phyloP scores from a whole-genome alignment of 495 filamentous ascomycete species.

The Penicillium arizonense region DNA sequence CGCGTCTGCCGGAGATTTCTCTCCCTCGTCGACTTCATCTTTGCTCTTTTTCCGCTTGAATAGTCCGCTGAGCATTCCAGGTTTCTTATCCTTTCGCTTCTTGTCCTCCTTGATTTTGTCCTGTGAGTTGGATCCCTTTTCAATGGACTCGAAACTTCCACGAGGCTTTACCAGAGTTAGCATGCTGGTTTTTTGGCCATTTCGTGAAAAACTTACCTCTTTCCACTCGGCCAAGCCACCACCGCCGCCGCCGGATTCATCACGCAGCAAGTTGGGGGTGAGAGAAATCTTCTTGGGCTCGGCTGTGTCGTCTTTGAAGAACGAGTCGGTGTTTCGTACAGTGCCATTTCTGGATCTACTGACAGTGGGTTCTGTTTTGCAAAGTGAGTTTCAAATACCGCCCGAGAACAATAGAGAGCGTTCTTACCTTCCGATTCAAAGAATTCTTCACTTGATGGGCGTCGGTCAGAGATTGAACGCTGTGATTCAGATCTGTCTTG shows the following conservation, averaged over 20 bases:
- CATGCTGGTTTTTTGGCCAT: conserved; percentile 26
- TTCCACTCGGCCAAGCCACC: conserved; percentile 61
- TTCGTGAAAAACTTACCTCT: conserved; percentile 53
- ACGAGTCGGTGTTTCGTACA: conserved; percentile 85
- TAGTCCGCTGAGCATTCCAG: conserved; percentile 85
- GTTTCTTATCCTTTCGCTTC: conserved; percentile 89
- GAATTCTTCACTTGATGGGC: conserved; percentile 64
- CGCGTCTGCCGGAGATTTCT: conserved; percentile 60
- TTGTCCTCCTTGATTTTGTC: conserved; percentile 72
- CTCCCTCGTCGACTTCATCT: conserved; percentile 61
- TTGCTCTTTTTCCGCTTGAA: conserved; percentile 90
- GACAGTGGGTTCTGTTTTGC: conserved; percentile 49
- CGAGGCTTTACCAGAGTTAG: conserved; percentile 49
- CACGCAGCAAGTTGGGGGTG: conserved; percentile 89
- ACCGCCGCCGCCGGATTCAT: conserved; percentile 56
- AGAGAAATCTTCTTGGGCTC: conserved; percentile 98
- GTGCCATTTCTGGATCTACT: conserved; percentile 80
- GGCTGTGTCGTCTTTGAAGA: conserved; percentile 93
- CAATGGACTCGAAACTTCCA: conserved; percentile 47
- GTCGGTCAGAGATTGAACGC: conserved; percentile 35
- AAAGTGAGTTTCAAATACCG: conserved; percentile 14
- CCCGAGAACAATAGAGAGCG: background rate
- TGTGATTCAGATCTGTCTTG: conserved; percentile 31
- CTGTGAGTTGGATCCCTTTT: conserved; percentile 49
- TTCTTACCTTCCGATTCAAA: conserved; percentile 49